Base-by-base conservation (phyloP, 2,329 filamentous ascomycete genomes). In the Pseudopithomyces chartarum region DNA sequence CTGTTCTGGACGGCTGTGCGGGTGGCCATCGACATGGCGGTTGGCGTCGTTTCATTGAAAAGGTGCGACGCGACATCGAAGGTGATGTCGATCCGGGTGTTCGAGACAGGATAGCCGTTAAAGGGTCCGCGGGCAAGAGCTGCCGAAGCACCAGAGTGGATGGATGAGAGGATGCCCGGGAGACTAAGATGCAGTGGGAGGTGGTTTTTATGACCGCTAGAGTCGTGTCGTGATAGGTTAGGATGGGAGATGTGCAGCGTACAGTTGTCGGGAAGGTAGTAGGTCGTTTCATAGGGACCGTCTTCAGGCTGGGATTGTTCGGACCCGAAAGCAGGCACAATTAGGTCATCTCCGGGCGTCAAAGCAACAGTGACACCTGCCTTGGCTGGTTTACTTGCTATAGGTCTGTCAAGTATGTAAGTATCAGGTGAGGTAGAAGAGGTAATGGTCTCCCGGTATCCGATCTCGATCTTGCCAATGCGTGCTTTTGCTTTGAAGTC, bases 401-500 rank as follows among this genome's bases (percentile, higher is more conserved):
- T 86, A 4, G 90, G 86, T 42, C 88, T 89, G 66, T 97, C 92
- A 68, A 92, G 92, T 4, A 87, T 79, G 51, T 85, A 84, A 22
- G 83, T 85, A 36, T 87, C 82, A 0, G 84, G 78, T 0, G 73
- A 71, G 0, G 87, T 88, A 0, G 82, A 67, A 2, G 80, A 79
- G 0, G 87, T 85, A 10, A 95, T 80, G 46, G 88, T 89, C 78
- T 99, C 95, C 53, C 96, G 89, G 77, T 98, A 99, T 64, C 96
- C 92, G 58, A 99, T 97, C 67, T 97, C 91, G 60, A 99, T 96
- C 52, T 87, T 88, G 12, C 94, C 93, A 81, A 97, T 97, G 17
- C 79, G 87, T 60, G 82, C 92, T 83, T 86, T 97, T 75, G 81
- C 92, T 73, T 95, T 96, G 78, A 97, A 89, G 69, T 96, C 92